These are phyloP conservation scores for Sporobolomyces roseus DNA, from an alignment of 768 basidiomycete genomes.

Conservation along the genomic window DNA sequence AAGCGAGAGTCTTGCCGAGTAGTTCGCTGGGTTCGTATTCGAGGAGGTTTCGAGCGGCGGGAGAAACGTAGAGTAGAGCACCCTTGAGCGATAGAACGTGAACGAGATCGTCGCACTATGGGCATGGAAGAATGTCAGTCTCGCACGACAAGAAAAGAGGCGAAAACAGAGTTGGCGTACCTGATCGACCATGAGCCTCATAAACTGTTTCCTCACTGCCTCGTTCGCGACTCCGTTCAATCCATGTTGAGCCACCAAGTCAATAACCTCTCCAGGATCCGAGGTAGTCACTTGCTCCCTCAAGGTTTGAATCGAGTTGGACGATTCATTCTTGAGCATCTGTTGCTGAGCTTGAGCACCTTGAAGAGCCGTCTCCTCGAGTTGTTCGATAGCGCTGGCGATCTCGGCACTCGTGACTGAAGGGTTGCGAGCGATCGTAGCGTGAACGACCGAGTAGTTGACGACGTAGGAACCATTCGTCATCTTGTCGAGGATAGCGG, in stretches of 20 bases:
- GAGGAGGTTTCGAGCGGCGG: constrained; percentile 68
- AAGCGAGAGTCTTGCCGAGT: constrained; percentile 68
- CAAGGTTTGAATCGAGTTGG: neutral
- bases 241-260: constrained; percentile 33
- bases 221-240: constrained; percentile 45
- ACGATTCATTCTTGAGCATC: constrained; percentile 38
- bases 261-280: constrained; percentile 26
- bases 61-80: constrained; percentile 84
- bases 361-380: constrained; percentile 15
- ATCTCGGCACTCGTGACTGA: constrained; percentile 11
- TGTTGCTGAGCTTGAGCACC: constrained; percentile 21
- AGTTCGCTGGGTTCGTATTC: constrained; percentile 85
- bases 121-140: neutral
- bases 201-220: constrained; percentile 48
- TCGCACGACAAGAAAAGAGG: neutral
- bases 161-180: constrained; percentile 50
- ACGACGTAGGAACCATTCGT: constrained; percentile 64
- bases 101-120: constrained; percentile 62
- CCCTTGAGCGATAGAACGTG: constrained; percentile 91
- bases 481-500: constrained; percentile 72
- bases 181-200: constrained; percentile 52
- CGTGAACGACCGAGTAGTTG: constrained; percentile 54
- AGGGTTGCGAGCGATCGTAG: constrained; percentile 25
- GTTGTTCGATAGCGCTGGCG: constrained; percentile 9
- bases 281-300: constrained; percentile 18